Conservation (phyloP, 805 yeast genomes). For the Jamesozyma piceae region DNA sequence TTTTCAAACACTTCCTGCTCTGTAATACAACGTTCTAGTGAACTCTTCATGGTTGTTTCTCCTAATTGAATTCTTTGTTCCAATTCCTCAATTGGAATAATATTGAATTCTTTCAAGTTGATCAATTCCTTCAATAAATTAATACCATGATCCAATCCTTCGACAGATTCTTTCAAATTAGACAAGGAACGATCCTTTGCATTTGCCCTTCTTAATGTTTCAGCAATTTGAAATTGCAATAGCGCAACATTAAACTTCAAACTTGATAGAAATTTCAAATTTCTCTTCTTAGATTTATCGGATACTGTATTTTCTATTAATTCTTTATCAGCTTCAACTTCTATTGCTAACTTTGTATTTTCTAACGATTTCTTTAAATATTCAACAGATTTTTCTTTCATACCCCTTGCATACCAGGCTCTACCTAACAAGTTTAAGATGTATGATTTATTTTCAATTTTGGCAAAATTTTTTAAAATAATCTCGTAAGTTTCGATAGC, state of each 20-base stretch:
- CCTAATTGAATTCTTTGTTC: slow-evolving; percentile 85
- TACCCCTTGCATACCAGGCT: slow-evolving; percentile 79
- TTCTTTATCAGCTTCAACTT: slow-evolving; percentile 15
- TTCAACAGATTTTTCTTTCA: slow-evolving; percentile 53
- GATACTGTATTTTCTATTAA: slow-evolving; percentile 6
- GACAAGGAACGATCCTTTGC: slow-evolving; percentile 49
- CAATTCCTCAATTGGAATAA: slow-evolving; percentile 71
- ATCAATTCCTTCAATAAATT: slow-evolving; percentile 48
- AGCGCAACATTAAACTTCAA: slow-evolving; percentile 74
- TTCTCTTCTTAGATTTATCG: slow-evolving; percentile 15
- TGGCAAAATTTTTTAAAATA: slow-evolving; percentile 52
- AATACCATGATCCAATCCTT: slow-evolving; percentile 56
- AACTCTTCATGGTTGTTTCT: slow-evolving; percentile 58
- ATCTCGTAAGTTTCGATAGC: slow-evolving; percentile 85
- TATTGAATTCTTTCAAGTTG: slow-evolving; percentile 44
- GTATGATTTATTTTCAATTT: slow-evolving; percentile 52
- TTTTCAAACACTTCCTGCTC: slow-evolving; percentile 65
- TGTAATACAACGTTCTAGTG: slow-evolving; percentile 57
- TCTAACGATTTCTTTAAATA: slow-evolving; percentile 54
- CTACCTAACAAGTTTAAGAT: slow-evolving; percentile 68
- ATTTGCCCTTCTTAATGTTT: slow-evolving; percentile 56
- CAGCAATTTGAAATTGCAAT: slow-evolving; percentile 80
- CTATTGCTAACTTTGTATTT: slow-evolving; percentile 49
- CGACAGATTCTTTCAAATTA: slow-evolving; percentile 49
- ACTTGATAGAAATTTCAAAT: slow-evolving; percentile 35